Evolutionary conservation across 257 asterid species (phyloP), one percentile per base, ranked within the genome.

Genomic region (Jacaranda mimosifolia): DNA sequence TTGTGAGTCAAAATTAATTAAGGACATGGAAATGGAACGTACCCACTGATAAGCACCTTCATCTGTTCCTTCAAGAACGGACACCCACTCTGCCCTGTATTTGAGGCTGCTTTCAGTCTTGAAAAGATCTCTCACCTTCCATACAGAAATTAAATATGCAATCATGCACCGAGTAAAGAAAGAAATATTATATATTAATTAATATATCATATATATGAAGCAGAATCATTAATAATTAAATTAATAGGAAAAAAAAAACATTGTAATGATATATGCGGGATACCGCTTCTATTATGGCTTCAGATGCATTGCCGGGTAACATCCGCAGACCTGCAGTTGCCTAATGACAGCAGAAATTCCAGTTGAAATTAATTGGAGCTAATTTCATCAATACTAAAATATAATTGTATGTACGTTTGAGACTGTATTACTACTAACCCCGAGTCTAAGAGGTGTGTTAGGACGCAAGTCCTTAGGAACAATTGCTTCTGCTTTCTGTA

Each of bases 31-130:
- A 18, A 5, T 12, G 5, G 3, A 15, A 83, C 92, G 67, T 84
- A 92, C 97, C 97, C 98, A 93, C 75, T 74, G 80, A 76, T 85
- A 93, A 83, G 96, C 88, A 45, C 93, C 98, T 83, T 93, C 98
- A 70, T 86, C 91, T 46, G 74, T 82, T 70, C 98, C 98, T 64
- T 82, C 81, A 40, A 93, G 82, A 55, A 91, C 84, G 7, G 82
- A 70, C n/a, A 93, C 96, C 88, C 91, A 87, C 15, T 87, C 97
- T 0, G 80, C 79, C 79, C 59, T 78, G 78, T 80, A 87, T 17
- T 76, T 82, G 53, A 93, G 82, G 56, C 74, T 67, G 88, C 91
- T 87, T 78, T 85, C 84, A 7, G 36, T 76, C 84, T 89, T 78
- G 46, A 93, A 73, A 40, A 86, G 78, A 51, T 77, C 78, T 75